A percentile compares a stretch with the other conserved stretches of the same genome.
These are phyloP conservation scores for Dactylonectria estremocensis DNA, from an alignment of 2,329 filamentous ascomycete genomes.

Conservation along the genomic window DNA sequence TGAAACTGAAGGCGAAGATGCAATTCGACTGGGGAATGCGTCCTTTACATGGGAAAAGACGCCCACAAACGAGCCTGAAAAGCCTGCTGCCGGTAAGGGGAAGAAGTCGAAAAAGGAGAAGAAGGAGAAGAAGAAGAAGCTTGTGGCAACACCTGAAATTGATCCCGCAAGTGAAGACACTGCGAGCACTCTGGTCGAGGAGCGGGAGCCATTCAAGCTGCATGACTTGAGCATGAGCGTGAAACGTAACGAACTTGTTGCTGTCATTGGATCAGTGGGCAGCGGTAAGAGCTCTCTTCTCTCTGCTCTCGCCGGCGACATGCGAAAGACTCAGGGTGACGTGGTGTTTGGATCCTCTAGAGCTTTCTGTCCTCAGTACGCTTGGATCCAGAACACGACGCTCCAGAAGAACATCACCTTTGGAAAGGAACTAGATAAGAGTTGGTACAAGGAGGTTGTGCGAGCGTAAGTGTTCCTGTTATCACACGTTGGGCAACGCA, in stretches of 20 bases:
- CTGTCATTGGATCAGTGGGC: slow-evolving; percentile 90
- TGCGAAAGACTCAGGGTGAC: slow-evolving; percentile 85
- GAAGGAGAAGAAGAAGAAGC: slow-evolving; percentile 44
- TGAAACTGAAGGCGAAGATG: slow-evolving; percentile 72
- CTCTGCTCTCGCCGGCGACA: slow-evolving; percentile 91
- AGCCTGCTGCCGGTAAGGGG: slow-evolving; percentile 55
- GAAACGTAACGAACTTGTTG: slow-evolving; percentile 83
- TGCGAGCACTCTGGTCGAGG: slow-evolving; percentile 70
- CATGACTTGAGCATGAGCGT: slow-evolving; percentile 77
- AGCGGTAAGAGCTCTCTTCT: slow-evolving; percentile 93
- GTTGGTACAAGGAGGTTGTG: slow-evolving; percentile 89
- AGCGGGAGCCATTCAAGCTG: slow-evolving; percentile 80
- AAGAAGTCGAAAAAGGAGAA: slow-evolving; percentile 59
- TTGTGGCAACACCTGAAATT: slow-evolving; percentile 44
- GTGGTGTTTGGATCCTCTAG: slow-evolving; percentile 83
- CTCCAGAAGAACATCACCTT: slow-evolving; percentile 93
- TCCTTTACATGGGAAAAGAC: slow-evolving; percentile 91
- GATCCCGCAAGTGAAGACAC: slow-evolving; percentile 61
- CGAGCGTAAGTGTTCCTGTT: slow-evolving; percentile 70
- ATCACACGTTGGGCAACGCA: slow-evolving; percentile 27
- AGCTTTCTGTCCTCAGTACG: slow-evolving; percentile 95
- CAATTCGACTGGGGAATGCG: slow-evolving; percentile 80
- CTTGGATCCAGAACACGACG: slow-evolving; percentile 96
- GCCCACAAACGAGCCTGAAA: slow-evolving; percentile 68
- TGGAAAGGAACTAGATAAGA: slow-evolving; percentile 81